phyloP scores from a whole-genome alignment of 1,284 basidiomycete genomes.

The Trichosporon sp. region DNA sequence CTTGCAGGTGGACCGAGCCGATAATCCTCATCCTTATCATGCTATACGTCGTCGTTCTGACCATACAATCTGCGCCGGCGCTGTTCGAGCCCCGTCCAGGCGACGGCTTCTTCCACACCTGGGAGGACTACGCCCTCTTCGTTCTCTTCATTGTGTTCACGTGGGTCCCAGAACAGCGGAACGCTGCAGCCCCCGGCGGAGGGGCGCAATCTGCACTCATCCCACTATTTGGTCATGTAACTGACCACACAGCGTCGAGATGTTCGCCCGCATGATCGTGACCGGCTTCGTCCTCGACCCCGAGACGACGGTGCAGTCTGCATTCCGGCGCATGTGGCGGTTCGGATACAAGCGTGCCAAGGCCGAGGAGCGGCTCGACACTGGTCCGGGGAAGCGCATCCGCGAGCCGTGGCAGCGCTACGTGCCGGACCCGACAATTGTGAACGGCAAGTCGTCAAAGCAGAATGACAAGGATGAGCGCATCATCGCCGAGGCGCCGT shows the following conservation, averaged over 20 bases:
- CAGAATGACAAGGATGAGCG: constrained; percentile 1
- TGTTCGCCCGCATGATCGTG: constrained; percentile 80
- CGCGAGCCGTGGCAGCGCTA: constrained; percentile 6
- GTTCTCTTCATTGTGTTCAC: constrained; percentile 80
- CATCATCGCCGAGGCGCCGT: constrained; percentile 46
- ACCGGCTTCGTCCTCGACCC: constrained; percentile 89
- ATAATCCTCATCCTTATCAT: constrained; percentile 77
- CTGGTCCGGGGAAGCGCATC: not conserved
- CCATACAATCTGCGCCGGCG: constrained; percentile 64
- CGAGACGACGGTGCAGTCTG: constrained; percentile 57
- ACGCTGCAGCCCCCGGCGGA: no score
- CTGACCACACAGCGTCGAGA: constrained; percentile 61
- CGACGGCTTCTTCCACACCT: constrained; percentile 72
- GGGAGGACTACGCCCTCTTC: constrained; percentile 84
- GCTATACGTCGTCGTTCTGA: constrained; percentile 73
- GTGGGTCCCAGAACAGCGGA: constrained; percentile 51
- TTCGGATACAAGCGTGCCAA: not conserved
- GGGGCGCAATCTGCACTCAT: not conserved
- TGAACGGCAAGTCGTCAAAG: constrained; percentile 8
- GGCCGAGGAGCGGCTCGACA: not conserved
- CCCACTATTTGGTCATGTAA: not conserved
- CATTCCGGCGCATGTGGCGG: constrained; percentile 26
- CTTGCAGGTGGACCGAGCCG: constrained; percentile 78
- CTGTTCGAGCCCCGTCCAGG: constrained; percentile 51
- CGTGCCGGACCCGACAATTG: not conserved